Evolutionary conservation across 805 yeast species (phyloP).

Genomic region (Cyberlindnera euphorbiae): DNA sequence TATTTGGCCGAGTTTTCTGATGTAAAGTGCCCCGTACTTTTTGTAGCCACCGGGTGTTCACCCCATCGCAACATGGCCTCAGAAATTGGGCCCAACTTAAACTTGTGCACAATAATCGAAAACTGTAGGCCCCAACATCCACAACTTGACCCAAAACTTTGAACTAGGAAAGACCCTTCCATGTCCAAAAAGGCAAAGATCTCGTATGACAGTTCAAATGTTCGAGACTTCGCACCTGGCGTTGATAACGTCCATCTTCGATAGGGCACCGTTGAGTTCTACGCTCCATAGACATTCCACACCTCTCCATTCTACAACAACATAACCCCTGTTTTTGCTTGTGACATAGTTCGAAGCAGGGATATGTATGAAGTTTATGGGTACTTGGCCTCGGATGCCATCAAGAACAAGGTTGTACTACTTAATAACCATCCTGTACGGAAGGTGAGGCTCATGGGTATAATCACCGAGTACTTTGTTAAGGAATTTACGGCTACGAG

Average conservation of each 20-base stretch:
- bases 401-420: conserved; percentile 25
- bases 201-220: background rate
- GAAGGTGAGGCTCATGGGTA: conserved; percentile 33
- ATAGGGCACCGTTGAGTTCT: conserved; percentile 27
- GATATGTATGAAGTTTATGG: conserved; percentile 26
- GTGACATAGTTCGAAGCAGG: conserved; percentile 25
- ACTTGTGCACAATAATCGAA: no score
- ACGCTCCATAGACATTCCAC: conserved; percentile 33
- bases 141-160: no score
- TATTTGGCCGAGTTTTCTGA: conserved; percentile 7
- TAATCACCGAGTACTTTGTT: conserved; percentile 28
- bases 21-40: background rate
- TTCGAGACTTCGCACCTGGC: conserved; percentile 25
- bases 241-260: conserved; percentile 24
- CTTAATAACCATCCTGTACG: conserved; percentile 40
- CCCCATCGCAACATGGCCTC: conserved; percentile 9
- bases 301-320: conserved; percentile 27
- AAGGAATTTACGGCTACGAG: conserved; percentile 15
- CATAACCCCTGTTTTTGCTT: conserved; percentile 28
- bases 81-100: no score
- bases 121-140: no score
- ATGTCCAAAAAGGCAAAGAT: conserved; percentile 5
- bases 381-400: conserved; percentile 18
- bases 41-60: background rate
- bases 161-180: no score